Percentiles rank a stretch among this genome's conserved stretches.
Evolutionary conservation across 176 grass and related monocot genomes (phyloP).

Genomic region (Bolboschoenus planiculmis): DNA sequence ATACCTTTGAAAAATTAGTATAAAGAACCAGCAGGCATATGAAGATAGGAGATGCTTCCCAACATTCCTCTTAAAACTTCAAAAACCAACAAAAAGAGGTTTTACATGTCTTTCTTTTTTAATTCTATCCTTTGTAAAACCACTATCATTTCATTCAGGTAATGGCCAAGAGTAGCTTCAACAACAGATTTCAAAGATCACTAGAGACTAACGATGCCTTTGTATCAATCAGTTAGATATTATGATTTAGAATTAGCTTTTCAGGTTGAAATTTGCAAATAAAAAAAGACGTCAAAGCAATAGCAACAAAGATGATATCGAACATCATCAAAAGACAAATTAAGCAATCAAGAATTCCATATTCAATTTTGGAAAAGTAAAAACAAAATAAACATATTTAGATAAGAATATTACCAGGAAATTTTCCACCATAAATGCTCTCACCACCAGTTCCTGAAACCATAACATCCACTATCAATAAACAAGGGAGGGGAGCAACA

Average conservation of each 20-base stretch:
- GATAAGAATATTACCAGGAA: slow-evolving; percentile 60
- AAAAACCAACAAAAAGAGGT: slow-evolving; percentile 29
- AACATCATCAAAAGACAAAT: slow-evolving; percentile 2
- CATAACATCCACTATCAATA: slow-evolving; percentile 18
- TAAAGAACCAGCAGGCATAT: slow-evolving; percentile 25
- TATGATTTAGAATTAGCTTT: slow-evolving; percentile 3
- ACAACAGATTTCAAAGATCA: not conserved
- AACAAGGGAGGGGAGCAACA: not conserved
- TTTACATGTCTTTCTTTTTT: slow-evolving; percentile 23
- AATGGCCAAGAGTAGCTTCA: not conserved
- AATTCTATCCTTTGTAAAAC: not conserved
- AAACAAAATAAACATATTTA: not conserved
- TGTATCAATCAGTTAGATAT: not conserved
- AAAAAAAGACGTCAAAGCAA: slow-evolving; percentile 3
- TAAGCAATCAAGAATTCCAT: not conserved
- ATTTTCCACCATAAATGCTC: slow-evolving; percentile 67
- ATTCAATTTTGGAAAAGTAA: not conserved
- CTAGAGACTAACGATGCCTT: not conserved
- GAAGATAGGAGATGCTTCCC: slow-evolving; percentile 32
- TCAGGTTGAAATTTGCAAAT: not conserved
- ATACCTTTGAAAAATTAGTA: slow-evolving; percentile 27
- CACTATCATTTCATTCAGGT: not conserved
- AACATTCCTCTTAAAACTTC: slow-evolving; percentile 26
- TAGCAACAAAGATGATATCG: not conserved
- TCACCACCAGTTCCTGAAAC: slow-evolving; percentile 51